Conservation (phyloP, 768 basidiomycete genomes). For the Boletales sp. region DNA sequence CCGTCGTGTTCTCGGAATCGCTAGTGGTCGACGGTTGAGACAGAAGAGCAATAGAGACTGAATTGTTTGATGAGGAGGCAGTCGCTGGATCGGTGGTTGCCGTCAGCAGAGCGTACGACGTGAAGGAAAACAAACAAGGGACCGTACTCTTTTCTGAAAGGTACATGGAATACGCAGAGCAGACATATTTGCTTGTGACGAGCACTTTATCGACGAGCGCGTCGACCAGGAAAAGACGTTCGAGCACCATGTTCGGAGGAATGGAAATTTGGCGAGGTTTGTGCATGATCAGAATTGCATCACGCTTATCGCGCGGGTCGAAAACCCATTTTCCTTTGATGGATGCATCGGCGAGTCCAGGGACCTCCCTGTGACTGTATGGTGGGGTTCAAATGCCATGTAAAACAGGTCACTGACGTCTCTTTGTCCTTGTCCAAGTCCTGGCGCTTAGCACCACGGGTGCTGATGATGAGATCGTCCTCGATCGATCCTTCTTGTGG, state of each 20-base stretch:
- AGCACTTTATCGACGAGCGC: constrained; percentile 27
- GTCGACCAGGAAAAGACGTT: constrained; percentile 22
- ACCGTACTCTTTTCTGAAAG: constrained; percentile 23
- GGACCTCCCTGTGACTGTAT: constrained; percentile 4
- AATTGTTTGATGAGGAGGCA: constrained; percentile 3
- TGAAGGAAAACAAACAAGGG: background rate
- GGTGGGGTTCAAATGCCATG: background rate
- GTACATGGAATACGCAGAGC: constrained; percentile 33
- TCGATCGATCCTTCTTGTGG: constrained; percentile 19
- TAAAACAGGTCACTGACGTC: constrained; percentile 12
- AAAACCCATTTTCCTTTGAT: constrained; percentile 34
- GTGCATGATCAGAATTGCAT: constrained; percentile 32
- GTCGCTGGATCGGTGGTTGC: constrained; percentile 6
- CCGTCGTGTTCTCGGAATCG: background rate
- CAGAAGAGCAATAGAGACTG: constrained; percentile 19
- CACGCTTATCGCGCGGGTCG: constrained; percentile 17
- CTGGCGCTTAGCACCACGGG: constrained; percentile 12
- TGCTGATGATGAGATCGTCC: constrained; percentile 20
- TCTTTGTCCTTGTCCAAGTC: constrained; percentile 14
- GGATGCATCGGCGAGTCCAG: constrained; percentile 22
- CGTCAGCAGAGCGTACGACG: background rate
- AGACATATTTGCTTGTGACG: constrained; percentile 30
- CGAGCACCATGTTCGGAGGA: constrained; percentile 20
- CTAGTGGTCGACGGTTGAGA: constrained; percentile 7
- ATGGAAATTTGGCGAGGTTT: constrained; percentile 21